These are phyloP conservation scores for Brassica incana DNA, from an alignment of 345 rosid genomes.

Conservation along the genomic window DNA sequence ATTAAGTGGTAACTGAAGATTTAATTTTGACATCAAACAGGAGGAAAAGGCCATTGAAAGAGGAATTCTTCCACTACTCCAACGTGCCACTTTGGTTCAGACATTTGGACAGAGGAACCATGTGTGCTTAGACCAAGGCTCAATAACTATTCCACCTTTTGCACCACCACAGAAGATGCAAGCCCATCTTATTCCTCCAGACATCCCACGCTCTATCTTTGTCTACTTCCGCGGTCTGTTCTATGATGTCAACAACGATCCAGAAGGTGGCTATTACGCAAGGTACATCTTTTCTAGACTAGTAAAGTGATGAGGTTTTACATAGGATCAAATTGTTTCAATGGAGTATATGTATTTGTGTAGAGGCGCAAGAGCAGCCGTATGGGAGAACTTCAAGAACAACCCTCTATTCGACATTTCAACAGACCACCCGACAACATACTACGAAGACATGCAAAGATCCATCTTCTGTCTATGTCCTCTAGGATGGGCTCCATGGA, in stretches of 20 bases:
- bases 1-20: not conserved
- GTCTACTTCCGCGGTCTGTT: slow-evolving; percentile 95
- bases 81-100: slow-evolving; percentile 85
- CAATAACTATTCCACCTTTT: slow-evolving; percentile 92
- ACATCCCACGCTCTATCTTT: slow-evolving; percentile 84
- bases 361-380: slow-evolving; percentile 99
- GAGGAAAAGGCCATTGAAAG: slow-evolving; percentile 93
- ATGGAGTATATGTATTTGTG: slow-evolving; percentile 1
- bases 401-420: slow-evolving; percentile 95
- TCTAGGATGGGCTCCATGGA: slow-evolving; percentile 99
- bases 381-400: slow-evolving; percentile 96
- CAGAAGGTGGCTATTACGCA: slow-evolving; percentile 97
- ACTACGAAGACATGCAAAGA: slow-evolving; percentile 97
- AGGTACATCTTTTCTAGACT: slow-evolving; percentile 49
- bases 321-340: not conserved
- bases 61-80: slow-evolving; percentile 81
- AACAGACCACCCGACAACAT: slow-evolving; percentile 89
- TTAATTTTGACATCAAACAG: slow-evolving; percentile 35
- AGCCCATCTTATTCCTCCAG: slow-evolving; percentile 71
- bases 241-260: slow-evolving; percentile 90
- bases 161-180: slow-evolving; percentile 98
- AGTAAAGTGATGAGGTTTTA: not conserved
- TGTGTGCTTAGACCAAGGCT: slow-evolving; percentile 86
- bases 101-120: slow-evolving; percentile 95
- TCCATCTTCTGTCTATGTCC: slow-evolving; percentile 93